phyloP scores from a whole-genome alignment of 2,329 filamentous ascomycete species.

The Colletotrichum costaricense region DNA sequence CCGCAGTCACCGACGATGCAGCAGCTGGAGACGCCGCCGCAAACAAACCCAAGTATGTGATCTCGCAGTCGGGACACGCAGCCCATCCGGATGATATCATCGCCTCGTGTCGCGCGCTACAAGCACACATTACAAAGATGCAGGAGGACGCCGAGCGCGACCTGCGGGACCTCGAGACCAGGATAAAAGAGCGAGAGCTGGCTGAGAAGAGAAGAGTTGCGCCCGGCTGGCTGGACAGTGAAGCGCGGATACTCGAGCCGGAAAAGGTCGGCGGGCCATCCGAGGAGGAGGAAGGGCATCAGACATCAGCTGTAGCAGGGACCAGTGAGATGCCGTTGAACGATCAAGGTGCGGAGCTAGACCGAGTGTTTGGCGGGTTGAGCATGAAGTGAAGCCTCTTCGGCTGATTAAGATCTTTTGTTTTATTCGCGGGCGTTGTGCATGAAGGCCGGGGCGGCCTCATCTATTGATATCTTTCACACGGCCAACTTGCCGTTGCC shows the following conservation, averaged over 20 bases:
- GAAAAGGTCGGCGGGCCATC: constrained; percentile 56
- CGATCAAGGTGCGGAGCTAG: constrained; percentile 66
- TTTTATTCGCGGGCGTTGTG: neutral
- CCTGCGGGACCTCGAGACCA: constrained; percentile 77
- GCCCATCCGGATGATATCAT: constrained; percentile 90
- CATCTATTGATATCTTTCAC: neutral
- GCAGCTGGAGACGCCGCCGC: constrained; percentile 40
- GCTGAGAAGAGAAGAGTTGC: constrained; percentile 84
- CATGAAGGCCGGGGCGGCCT: neutral
- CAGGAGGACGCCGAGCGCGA: constrained; percentile 75
- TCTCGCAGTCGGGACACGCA: constrained; percentile 81
- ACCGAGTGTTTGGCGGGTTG: constrained; percentile 67
- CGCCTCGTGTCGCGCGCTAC: constrained; percentile 81
- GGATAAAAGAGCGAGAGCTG: constrained; percentile 72
- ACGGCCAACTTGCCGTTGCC: neutral
- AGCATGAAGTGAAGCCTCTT: constrained; percentile 39
- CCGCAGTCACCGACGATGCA: constrained; percentile 47
- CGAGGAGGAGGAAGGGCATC: constrained; percentile 32
- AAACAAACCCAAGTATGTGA: constrained; percentile 75
- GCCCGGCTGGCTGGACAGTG: constrained; percentile 84
- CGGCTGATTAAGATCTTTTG: neutral
- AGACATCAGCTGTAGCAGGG: constrained; percentile 48
- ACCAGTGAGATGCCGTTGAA: constrained; percentile 51
- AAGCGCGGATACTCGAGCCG: constrained; percentile 76
- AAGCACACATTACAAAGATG: constrained; percentile 78